A percentile compares a stretch with the other conserved stretches of the same genome.
phyloP scores from a whole-genome alignment of 331 rosid species.

The Malus hybrid region DNA sequence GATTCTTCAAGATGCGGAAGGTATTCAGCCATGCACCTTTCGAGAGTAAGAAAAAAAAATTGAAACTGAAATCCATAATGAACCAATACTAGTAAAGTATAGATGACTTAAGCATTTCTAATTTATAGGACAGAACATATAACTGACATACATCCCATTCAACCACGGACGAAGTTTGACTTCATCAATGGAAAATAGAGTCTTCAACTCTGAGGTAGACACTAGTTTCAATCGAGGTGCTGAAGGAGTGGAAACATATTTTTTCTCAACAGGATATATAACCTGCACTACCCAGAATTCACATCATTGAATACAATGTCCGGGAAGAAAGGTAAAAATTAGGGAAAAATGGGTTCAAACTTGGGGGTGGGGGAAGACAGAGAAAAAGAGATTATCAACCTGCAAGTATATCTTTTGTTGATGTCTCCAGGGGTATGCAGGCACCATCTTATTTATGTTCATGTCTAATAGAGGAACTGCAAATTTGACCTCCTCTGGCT shows the following conservation, averaged over 20 bases:
- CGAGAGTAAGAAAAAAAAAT: constrained; percentile 9
- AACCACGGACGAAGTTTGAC: constrained; percentile 87
- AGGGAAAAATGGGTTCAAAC: not conserved
- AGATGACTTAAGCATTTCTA: not conserved
- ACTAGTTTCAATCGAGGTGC: constrained; percentile 85
- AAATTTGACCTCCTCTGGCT: constrained; percentile 92
- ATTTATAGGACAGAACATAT: not conserved
- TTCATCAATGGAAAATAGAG: constrained; percentile 73
- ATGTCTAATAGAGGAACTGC: constrained; percentile 83
- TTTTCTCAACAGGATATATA: constrained; percentile 84
- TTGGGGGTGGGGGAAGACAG: not conserved
- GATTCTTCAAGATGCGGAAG: constrained; percentile 86
- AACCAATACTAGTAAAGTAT: not conserved
- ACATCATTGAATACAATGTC: not conserved
- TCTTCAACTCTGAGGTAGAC: constrained; percentile 67
- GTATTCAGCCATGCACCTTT: constrained; percentile 96
- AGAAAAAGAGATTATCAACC: constrained; percentile 30
- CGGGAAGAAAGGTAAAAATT: not conserved
- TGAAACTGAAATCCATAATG: not conserved
- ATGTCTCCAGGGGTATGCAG: constrained; percentile 79
- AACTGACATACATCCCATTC: constrained; percentile 68
- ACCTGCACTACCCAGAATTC: constrained; percentile 34
- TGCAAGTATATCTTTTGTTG: constrained; percentile 82
- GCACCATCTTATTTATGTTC: constrained; percentile 83
- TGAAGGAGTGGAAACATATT: constrained; percentile 52